phyloP scores from a whole-genome alignment of 2,329 filamentous ascomycete genomes.

The Elsinoe necatrix region DNA sequence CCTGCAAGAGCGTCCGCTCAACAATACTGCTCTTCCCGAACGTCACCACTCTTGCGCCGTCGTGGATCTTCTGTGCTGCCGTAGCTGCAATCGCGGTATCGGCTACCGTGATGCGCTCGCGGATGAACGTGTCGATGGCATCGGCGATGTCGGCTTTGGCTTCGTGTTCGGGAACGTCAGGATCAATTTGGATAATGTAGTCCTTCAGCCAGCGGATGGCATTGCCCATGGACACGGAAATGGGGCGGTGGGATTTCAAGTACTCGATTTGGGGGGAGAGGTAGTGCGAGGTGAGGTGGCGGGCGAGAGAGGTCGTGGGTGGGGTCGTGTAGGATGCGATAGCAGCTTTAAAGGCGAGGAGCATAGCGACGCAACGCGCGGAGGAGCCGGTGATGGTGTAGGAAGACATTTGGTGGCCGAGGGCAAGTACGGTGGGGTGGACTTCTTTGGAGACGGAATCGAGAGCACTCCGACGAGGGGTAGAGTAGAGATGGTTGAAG shows the following conservation, averaged over 20 bases:
- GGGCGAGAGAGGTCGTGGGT: constrained; percentile 70
- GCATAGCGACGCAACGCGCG: constrained; percentile 75
- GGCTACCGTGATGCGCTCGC: constrained; percentile 79
- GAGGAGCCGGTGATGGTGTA: constrained; percentile 87
- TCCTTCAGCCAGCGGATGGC: constrained; percentile 92
- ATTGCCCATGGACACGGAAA: constrained; percentile 95
- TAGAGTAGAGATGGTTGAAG: constrained; percentile 66
- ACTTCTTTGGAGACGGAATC: constrained; percentile 61
- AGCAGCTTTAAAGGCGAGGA: constrained; percentile 85
- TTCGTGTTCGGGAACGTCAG: constrained; percentile 69
- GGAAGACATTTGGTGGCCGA: constrained; percentile 83
- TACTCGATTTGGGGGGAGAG: constrained; percentile 95
- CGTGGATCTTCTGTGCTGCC: constrained; percentile 64
- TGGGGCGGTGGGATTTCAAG: constrained; percentile 83
- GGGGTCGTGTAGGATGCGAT: constrained; percentile 91
- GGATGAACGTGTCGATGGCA: constrained; percentile 81
- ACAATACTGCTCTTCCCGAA: constrained; percentile 82
- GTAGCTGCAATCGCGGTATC: constrained; percentile 75
- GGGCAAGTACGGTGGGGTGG: constrained; percentile 72
- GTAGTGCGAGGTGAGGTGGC: constrained; percentile 84
- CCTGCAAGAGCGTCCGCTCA: constrained; percentile 68
- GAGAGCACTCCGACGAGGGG: constrained; percentile 57
- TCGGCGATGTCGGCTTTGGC: constrained; percentile 72
- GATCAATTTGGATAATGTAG: constrained; percentile 81
- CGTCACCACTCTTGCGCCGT: constrained; percentile 76